phyloP scores from a whole-genome alignment of 2,329 filamentous ascomycete species.

The Ascocoryne sarcoides region DNA sequence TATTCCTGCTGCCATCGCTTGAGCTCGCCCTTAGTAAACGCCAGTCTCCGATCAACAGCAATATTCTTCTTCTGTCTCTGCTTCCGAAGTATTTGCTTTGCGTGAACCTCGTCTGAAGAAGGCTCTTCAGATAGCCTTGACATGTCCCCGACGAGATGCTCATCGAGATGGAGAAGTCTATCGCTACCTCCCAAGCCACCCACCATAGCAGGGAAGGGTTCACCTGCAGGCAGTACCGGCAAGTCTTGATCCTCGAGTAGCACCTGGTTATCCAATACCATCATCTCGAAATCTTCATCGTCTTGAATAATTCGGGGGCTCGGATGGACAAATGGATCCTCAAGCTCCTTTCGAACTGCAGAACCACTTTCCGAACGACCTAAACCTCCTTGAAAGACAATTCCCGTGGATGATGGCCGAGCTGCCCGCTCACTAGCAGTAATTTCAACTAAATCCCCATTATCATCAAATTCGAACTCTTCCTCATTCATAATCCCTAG shows the following conservation, averaged over 20 bases:
- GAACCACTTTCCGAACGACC: constrained; percentile 27
- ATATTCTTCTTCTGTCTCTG: constrained; percentile 31
- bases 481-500: constrained; percentile 40
- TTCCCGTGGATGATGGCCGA: constrained; percentile 12
- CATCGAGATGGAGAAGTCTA: constrained; percentile 18
- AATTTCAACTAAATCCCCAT: constrained; percentile 49
- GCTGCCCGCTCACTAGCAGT: constrained; percentile 16
- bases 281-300: constrained; percentile 24
- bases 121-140: constrained; percentile 16
- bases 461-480: constrained; percentile 52
- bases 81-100: constrained; percentile 30
- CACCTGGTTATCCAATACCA: no score
- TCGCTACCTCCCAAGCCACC: constrained; percentile 16
- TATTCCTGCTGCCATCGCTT: constrained; percentile 51
- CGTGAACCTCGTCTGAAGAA: constrained; percentile 32
- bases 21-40: constrained; percentile 48
- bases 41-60: constrained; percentile 40
- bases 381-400: constrained; percentile 2
- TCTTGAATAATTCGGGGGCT: constrained; percentile 18
- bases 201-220: constrained; percentile 24
- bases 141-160: constrained; percentile 18
- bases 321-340: constrained; percentile 29
- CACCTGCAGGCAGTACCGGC: constrained; percentile 23
- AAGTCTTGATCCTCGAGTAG: constrained; percentile 25
- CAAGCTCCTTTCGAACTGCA: constrained; percentile 34